Evolutionary conservation across 1,139 yeast species (phyloP).

Genomic region (Saccharomycopsis hybrid): DNA sequence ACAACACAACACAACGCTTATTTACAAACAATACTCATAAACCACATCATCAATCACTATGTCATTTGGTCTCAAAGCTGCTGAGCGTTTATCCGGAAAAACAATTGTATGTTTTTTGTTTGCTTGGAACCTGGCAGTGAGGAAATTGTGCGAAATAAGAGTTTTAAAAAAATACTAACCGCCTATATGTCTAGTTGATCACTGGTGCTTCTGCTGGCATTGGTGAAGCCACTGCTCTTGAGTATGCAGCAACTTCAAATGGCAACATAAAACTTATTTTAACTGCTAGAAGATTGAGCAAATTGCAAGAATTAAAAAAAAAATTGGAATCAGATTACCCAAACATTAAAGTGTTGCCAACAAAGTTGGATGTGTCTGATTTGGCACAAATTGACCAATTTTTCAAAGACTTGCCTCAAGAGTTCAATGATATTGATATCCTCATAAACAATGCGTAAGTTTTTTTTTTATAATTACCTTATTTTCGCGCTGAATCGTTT

Average conservation of each 20-base stretch:
- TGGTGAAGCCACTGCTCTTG: slow-evolving; percentile 61
- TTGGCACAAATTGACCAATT: slow-evolving; percentile 40
- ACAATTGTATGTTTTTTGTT: slow-evolving; percentile 29
- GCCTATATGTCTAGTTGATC: slow-evolving; percentile 34
- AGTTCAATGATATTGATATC: slow-evolving; percentile 44
- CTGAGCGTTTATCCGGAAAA: slow-evolving; percentile 51
- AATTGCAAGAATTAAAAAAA: slow-evolving; percentile 36
- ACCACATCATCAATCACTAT: too few species aligned
- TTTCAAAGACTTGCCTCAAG: slow-evolving; percentile 38
- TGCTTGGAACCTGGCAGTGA: too few species aligned
- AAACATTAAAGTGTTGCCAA: slow-evolving; percentile 37
- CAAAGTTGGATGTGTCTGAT: slow-evolving; percentile 49
- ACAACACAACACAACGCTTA: background rate
- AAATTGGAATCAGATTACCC: slow-evolving; percentile 39
- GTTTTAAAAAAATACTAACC: too few species aligned
- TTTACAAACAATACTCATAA: background rate
- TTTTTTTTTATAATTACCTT: background rate
- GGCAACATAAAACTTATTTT: slow-evolving; percentile 55
- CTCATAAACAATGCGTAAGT: slow-evolving; percentile 55
- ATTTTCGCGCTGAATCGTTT: background rate
- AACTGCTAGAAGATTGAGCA: slow-evolving; percentile 55
- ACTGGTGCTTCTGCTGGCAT: slow-evolving; percentile 79
- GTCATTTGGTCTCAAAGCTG: slow-evolving; percentile 49
- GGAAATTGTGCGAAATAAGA: too few species aligned
- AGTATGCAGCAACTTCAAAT: slow-evolving; percentile 54